Evolutionary conservation across 2,329 filamentous ascomycete genomes (phyloP), one percentile per base, ranked within the genome.

Genomic region (Fusarium albidum): DNA sequence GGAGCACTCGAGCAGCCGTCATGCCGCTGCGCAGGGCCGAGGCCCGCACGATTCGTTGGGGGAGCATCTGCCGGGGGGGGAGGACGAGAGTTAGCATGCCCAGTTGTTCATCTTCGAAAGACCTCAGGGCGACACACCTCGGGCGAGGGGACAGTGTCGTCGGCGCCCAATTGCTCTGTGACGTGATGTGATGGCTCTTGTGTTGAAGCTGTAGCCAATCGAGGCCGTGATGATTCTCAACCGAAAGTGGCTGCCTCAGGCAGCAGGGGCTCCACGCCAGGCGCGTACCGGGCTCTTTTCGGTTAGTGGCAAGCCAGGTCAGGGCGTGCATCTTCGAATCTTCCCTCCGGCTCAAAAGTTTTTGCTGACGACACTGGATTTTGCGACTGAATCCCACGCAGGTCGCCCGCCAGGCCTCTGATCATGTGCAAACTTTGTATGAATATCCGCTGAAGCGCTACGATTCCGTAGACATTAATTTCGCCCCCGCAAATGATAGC

Each of bases 401-500:
- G 71, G 75, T 69, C 71, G 71, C 77, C 73, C 71, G 73, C 74
- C 71, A 77, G 74, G 73, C 69, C 68, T 73, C 77, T 80, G 77
- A 80, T 71, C 77, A 85, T 83, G 80, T 72, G 71, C 77, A 84
- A 76, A 86, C 65, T 77, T 75, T 69, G 71, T 72, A 69, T 75
- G 67, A 68, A 72, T 68, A 76, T 71, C 77, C 72, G 68, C 66
- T 77, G 71, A 78, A 74, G 66, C 66, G 61, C 64, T 74, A 76
- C 71, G 67, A 73, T 76, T 80, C 72, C 67, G 73, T 79, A 79
- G 84, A 87, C 79, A 69, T 76, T 75, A 72, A 74, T 84, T 83
- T 82, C 71, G 72, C 68, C 72, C 54, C 72, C 67, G 73, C 83
- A 82, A 79, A 87, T 87, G 84, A 80, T 72, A 76, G 70, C 75